Evolutionary conservation across 2,329 filamentous ascomycete species (phyloP).

Genomic region (Nemania abortiva): DNA sequence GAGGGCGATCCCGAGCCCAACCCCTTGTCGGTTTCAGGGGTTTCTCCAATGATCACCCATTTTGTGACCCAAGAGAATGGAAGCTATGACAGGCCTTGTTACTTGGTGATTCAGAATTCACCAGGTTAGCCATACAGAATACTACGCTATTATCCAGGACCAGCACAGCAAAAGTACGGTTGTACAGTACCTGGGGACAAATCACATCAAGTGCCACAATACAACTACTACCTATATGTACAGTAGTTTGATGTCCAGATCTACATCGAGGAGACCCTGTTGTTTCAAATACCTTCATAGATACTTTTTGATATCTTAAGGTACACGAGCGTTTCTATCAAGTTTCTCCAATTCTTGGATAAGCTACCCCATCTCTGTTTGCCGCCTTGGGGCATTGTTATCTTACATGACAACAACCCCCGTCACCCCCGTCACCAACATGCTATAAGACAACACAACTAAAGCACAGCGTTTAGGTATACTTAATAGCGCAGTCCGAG

Average conservation of each 20-base stretch:
- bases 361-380: conserved; percentile 1
- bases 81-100: conserved; percentile 32
- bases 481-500: conserved; percentile 23
- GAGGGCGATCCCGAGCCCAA: conserved; percentile 25
- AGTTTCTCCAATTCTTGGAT: neutral
- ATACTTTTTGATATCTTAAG: neutral
- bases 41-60: conserved; percentile 35
- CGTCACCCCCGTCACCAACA: conserved; percentile 1
- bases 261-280: neutral
- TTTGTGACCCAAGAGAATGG: conserved; percentile 36
- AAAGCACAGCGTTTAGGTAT: neutral
- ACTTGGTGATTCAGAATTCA: neutral
- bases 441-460: conserved; percentile 5
- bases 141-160: neutral
- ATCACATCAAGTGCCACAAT: neutral
- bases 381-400: conserved; percentile 5
- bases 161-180: neutral
- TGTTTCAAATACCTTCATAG: neutral
- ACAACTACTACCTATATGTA: neutral
- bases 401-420: neutral
- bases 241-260: neutral
- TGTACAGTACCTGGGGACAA: neutral
- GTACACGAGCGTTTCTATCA: neutral
- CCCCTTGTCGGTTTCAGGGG: conserved; percentile 31
- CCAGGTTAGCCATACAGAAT: neutral